Evolutionary conservation across 176 grass and related monocot species (phyloP), one percentile per base, ranked within the genome.

Genomic region (Musa schizocarpa): DNA sequence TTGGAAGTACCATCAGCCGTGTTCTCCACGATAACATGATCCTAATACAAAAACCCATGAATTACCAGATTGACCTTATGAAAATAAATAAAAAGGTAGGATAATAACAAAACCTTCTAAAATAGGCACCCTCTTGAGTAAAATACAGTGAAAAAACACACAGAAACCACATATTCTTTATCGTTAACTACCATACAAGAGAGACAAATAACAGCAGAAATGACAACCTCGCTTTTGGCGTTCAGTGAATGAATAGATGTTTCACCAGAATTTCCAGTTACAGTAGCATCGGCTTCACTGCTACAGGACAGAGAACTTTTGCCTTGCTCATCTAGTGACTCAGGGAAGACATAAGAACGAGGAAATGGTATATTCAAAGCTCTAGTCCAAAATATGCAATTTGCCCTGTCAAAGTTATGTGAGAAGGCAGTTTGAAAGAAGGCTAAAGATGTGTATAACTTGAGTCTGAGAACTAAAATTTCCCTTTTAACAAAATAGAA

Each of bases 341-440:
- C 85, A 52, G 82, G 72, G 80, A 98, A 91, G 54, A 98, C 82
- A 51, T 82, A 93, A 63, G 86, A 93, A 87, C 70, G 82, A 85
- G 94, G 90, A 72, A 91, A 71, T 23, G 94, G 90, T 52, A 98
- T 83, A 72, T 93, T 98, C 65, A 98, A 84, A 26, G 90, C 94
- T 76, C 94, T 68, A 71, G 84, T 98, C 94, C 94, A 98, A 74
- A 98, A 98, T 83, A 98, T 86, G 34, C 90, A 93, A 68, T 93
- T 97, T 54, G 90, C 94, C 94, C 94, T 98, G 86, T 54, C 23
- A 24, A 59, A 75, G 19, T 70, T 8, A 84, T 63, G 54, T 79
- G 63, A 21, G 24, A 65, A 49, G 27, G 12, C 80, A 52, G 59
- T n/a, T 13, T 13, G 29, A 74, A 74, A 9, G 54, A 69, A 14